Evolutionary conservation across 306 rosid species (phyloP).

Genomic region (Prunus armeniaca): DNA sequence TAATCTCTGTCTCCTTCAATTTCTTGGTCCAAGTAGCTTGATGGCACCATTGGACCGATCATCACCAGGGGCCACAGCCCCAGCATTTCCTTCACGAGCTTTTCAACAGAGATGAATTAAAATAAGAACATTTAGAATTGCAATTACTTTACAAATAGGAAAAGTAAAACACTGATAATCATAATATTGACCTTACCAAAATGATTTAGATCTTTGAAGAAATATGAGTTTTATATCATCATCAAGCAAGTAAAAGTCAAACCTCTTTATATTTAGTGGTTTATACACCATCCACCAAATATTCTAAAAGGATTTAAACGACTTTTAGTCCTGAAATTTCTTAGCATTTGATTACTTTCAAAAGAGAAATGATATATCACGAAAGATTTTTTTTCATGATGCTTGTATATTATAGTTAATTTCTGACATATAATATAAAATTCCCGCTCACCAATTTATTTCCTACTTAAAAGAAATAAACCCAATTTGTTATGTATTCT

Average conservation of each 20-base stretch:
- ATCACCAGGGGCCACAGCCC: constrained; percentile 35
- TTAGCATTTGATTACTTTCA: too few relatives aligned
- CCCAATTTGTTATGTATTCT: too few relatives aligned
- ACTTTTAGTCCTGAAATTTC: too few relatives aligned
- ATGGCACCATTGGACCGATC: constrained; percentile 50
- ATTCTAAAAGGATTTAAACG: too few relatives aligned
- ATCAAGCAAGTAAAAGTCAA: neutral
- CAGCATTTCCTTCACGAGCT: constrained; percentile 29
- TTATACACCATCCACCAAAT: too few relatives aligned
- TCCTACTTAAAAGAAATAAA: neutral
- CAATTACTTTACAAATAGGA: neutral
- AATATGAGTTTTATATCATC: neutral
- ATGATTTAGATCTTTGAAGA: too few relatives aligned
- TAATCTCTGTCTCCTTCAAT: constrained; percentile 29
- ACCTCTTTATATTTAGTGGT: too few relatives aligned
- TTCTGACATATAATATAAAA: neutral
- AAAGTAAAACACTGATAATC: neutral
- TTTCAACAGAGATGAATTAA: neutral
- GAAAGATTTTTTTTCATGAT: too few relatives aligned
- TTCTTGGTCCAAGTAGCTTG: constrained; percentile 46
- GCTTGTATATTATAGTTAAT: too few relatives aligned
- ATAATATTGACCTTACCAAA: neutral
- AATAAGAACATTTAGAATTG: neutral
- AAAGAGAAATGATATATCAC: too few relatives aligned
- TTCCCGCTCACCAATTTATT: neutral